Evolutionary conservation across 164 flowering plant genomes (phyloP).

Genomic region (Stephania japonica): DNA sequence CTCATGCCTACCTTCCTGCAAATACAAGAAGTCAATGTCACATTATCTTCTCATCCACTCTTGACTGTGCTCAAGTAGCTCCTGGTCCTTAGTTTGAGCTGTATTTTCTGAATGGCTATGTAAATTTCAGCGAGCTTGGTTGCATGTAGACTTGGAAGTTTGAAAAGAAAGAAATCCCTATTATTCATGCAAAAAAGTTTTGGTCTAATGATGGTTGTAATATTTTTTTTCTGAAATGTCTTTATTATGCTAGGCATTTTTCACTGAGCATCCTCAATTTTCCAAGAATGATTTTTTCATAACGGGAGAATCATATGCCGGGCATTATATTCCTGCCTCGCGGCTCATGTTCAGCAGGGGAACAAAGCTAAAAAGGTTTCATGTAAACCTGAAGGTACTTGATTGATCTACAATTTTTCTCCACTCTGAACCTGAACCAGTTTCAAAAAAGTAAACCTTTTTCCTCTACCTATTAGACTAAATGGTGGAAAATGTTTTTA

Average conservation of each 20-base stretch:
- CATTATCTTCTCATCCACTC: neutral
- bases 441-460: neutral
- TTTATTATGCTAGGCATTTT: conserved; percentile 48
- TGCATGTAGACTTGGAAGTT: neutral
- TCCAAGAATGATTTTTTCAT: conserved; percentile 65
- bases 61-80: neutral
- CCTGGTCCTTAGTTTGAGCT: neutral
- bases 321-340: conserved; percentile 89
- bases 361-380: conserved; percentile 71
- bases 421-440: neutral
- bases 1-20: neutral
- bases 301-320: conserved; percentile 93
- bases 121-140: neutral
- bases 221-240: neutral
- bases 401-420: neutral
- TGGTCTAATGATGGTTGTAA: neutral
- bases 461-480: neutral
- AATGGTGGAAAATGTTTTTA: neutral
- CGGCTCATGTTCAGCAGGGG: conserved; percentile 60
- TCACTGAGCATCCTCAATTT: conserved; percentile 52
- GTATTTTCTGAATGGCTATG: neutral
- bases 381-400: conserved; percentile 66
- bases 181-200: neutral
- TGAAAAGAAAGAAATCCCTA: neutral
- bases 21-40: neutral